Base-by-base conservation (phyloP, 768 basidiomycete genomes). In the Leccinum disarticulatum region DNA sequence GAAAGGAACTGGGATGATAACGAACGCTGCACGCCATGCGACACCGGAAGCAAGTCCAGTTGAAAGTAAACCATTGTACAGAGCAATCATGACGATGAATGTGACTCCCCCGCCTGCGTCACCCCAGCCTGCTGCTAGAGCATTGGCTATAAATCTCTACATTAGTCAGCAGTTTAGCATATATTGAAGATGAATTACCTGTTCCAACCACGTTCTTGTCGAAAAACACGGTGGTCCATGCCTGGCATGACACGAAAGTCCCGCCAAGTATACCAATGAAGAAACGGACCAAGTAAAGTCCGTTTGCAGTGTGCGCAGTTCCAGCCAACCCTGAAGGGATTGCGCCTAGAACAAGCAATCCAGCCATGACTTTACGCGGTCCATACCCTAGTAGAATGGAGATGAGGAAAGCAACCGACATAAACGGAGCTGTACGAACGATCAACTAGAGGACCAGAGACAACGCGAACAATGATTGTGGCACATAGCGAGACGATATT, bases 191-290 rank as follows among this genome's bases (percentile, higher is more conserved):
- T 14, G 2, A 50, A 15, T 62, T 35, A 73, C 71, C 72, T 1
- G 70, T 70, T 4, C 80, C 80, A 17, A 81, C 80, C 35, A 77
- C 66, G 50, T 70, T 69, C 49, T 80, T 84, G 68, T 85, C 83
- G 67, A 83, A 87, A 70, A 87, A 86, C 3, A 72, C 73, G 0
- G 86, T 83, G 9, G 84, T 84, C 83, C 86, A 85, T 3, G 81
- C 80, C 56, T 85, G 81, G 60, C 83, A 85, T 4, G 85, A 79
- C 1, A 87, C 83, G 59, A 87, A 87, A 1, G 83, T 82, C 0
- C 73, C 85, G 7, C 86, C 86, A 3, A 85, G 75, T 49, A 86
- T 81, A 11, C 84, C 83, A 52, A 85, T 83, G 67, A 86, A 84
- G 67, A 85, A 85, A 0, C 86, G 77, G 35, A 83, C 46, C 3